These are phyloP conservation scores for Thozetella sp. DNA, from an alignment of 495 filamentous ascomycete genomes.

Conservation along the genomic window DNA sequence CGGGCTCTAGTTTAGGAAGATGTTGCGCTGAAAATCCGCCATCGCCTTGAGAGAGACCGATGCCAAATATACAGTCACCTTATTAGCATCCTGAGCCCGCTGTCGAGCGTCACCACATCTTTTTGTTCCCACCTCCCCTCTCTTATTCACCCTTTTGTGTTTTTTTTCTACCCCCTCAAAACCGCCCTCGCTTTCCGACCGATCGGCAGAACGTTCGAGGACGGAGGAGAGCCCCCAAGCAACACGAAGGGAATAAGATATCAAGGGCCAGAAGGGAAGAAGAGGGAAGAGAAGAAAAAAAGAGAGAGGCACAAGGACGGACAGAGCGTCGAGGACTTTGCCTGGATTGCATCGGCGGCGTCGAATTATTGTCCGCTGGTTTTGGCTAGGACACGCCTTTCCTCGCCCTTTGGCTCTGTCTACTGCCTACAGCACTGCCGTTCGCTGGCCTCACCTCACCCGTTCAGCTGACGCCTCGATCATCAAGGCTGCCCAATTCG, in stretches of 20 bases:
- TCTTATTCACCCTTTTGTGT: not conserved
- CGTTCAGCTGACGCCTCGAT: not conserved
- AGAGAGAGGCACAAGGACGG: not conserved
- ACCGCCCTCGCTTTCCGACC: too few relatives aligned
- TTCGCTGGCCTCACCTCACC: not conserved
- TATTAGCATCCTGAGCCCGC: not conserved
- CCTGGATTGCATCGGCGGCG: not conserved
- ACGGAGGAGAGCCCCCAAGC: too few relatives aligned
- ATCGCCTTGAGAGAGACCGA: not conserved
- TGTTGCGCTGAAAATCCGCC: not conserved
- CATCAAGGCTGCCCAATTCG: not conserved
- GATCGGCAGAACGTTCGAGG: too few relatives aligned
- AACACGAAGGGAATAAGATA: too few relatives aligned
- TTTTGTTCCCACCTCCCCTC: not conserved
- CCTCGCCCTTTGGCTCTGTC: too few relatives aligned
- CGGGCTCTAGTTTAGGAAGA: not conserved
- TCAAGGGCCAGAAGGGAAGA: not conserved
- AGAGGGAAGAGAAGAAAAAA: not conserved
- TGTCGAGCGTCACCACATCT: not conserved
- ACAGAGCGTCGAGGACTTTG: not conserved
- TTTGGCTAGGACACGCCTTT: not conserved
- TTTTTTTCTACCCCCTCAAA: not conserved
- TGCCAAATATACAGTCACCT: constrained; percentile 3
- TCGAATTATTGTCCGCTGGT: not conserved
- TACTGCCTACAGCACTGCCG: too few relatives aligned